Conservation (phyloP, 176 grass and related monocot species). For the Canna indica region DNA sequence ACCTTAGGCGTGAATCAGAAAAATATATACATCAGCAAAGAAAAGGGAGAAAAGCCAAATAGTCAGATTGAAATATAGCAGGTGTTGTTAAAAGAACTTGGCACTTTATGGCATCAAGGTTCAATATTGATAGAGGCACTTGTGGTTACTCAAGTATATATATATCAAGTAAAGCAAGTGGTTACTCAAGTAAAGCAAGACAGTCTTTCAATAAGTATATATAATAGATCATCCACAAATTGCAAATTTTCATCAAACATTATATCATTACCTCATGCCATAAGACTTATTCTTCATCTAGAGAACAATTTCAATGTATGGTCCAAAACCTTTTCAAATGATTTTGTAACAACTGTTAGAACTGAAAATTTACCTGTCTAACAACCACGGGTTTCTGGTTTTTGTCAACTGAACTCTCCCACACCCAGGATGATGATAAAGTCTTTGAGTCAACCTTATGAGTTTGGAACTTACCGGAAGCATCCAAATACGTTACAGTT, state of each 20-base stretch:
- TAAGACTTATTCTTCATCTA: not conserved
- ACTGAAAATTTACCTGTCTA: not conserved
- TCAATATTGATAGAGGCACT: no score
- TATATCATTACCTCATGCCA: not conserved
- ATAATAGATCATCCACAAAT: not conserved
- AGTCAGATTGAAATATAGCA: not conserved
- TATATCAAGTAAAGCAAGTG: no score
- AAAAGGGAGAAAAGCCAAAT: not conserved
- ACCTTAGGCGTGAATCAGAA: no score
- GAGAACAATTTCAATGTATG: not conserved
- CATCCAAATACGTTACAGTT: constrained; percentile 1
- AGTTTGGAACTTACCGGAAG: constrained; percentile 6
- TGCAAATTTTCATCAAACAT: not conserved
- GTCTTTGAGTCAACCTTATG: constrained; percentile 12
- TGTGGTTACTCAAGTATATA: no score
- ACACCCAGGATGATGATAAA: constrained; percentile 13
- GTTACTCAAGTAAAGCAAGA: no score
- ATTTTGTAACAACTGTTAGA: not conserved
- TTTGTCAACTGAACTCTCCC: constrained; percentile 2
- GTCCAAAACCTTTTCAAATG: not conserved
- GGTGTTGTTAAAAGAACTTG: no score
- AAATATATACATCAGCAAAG: not conserved
- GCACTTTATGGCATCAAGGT: no score
- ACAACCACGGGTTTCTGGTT: not conserved
- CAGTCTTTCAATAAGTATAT: not conserved